Base-by-base conservation (phyloP, 2,329 filamentous ascomycete species). In the Verticillium klebahnii region DNA sequence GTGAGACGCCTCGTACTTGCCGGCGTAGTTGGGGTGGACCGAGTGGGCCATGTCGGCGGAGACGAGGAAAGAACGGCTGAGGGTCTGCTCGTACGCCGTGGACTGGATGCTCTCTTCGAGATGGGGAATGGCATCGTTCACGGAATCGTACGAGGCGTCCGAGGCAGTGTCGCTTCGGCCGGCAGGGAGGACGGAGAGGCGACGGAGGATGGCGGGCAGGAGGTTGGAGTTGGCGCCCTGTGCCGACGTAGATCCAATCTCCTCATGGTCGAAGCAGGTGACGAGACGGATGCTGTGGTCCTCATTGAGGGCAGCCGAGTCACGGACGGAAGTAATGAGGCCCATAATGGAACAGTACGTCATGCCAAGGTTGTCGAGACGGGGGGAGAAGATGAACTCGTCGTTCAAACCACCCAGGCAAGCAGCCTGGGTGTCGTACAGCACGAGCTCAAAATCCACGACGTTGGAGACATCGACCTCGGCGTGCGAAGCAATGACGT, bases 41-140 rank as follows among this genome's bases (percentile, higher is more conserved):
- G 90, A 90, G 79, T 99, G 95, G 1, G 95, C 93, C 95, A 99
- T 98, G 74, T 99, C 95, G 59, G 95, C 95, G 6, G 92, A 97
- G 65, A 99, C 84, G 63, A 99, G 87, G 83, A 99, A 97, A 1
- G 93, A 97, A 32, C 90, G 90, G 6, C 93, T 86, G 59, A 97
- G 84, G 1, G 92, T 95, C 80, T 98, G 94, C 78, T 99, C 95
- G 73, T 93, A 97, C 37, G 93, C 92, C 1, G 93, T 97, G 7
- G 87, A 80, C 15, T 89, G 78, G 58, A 62, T 62, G 67, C 90
- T 88, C 25, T 79, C 77, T 14, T 89, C 86, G 63, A 85, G 81
- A 39, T 79, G 76, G 0, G 85, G 88, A 64, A 83, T 82, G 63
- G 77, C 76, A 58, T 82, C 80, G 7, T 74, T 72, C 57, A 72